These are phyloP conservation scores for Tuber calosporum DNA, from an alignment of 495 filamentous ascomycete species.

Conservation along the genomic window DNA sequence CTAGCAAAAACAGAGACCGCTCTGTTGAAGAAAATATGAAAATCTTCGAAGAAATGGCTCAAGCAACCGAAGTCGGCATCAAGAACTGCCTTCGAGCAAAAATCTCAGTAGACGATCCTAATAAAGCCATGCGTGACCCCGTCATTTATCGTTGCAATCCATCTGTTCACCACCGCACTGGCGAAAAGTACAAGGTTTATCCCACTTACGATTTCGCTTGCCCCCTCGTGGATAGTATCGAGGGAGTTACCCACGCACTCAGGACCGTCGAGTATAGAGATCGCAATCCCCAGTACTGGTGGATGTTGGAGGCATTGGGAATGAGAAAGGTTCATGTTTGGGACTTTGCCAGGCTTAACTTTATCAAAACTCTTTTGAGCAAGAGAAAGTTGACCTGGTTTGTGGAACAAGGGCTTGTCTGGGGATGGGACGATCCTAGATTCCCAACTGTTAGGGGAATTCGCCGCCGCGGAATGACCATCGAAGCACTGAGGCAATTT, in stretches of 20 bases:
- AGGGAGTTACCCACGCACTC: conserved; percentile 91
- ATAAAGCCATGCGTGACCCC: conserved; percentile 82
- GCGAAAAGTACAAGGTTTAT: conserved; percentile 85
- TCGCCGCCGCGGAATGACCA: conserved; percentile 80
- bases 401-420: conserved; percentile 75
- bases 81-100: conserved; percentile 84
- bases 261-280: conserved; percentile 96
- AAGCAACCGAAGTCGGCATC: conserved; percentile 63
- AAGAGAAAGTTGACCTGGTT: conserved; percentile 95
- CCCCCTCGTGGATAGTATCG: conserved; percentile 80
- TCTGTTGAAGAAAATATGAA: conserved; percentile 70
- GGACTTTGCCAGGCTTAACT: conserved; percentile 97
- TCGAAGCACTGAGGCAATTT: conserved; percentile 80
- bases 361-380: conserved; percentile 78
- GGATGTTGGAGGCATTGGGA: conserved; percentile 81
- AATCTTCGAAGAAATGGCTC: conserved; percentile 84
- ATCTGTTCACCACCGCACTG: conserved; percentile 80
- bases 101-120: conserved; percentile 72
- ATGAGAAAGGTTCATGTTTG: conserved; percentile 88
- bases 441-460: conserved; percentile 91
- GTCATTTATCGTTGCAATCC: conserved; percentile 90
- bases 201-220: conserved; percentile 93
- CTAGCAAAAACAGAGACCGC: conserved; percentile 68
- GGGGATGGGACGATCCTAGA: conserved; percentile 92
- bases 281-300: conserved; percentile 93